Percentiles rank a stretch among this genome's conserved stretches.
phyloP scores from a whole-genome alignment of 495 filamentous ascomycete genomes.

The Penicillium lividum region DNA sequence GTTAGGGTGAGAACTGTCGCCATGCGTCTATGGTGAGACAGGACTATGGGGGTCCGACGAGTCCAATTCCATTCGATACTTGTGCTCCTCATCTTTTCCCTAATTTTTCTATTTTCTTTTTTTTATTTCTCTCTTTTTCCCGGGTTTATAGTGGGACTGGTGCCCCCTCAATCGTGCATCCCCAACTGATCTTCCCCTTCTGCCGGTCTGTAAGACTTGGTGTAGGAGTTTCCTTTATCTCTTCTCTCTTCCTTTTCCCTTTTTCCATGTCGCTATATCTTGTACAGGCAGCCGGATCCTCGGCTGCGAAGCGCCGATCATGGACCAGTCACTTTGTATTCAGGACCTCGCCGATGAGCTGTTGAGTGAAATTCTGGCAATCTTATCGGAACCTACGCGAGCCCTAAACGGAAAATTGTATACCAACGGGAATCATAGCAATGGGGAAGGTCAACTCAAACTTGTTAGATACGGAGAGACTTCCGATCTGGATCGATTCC shows the following conservation, averaged over 20 bases:
- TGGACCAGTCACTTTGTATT: conserved; percentile 43
- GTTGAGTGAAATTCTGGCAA: conserved; percentile 54
- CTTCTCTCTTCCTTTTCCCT: conserved; percentile 15
- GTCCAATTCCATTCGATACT: conserved; percentile 2
- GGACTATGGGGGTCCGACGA: conserved; percentile 13
- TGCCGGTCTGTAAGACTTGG: conserved; percentile 13
- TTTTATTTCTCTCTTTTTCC: conserved; percentile 10
- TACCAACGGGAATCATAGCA: neutral
- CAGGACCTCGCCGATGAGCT: conserved; percentile 61
- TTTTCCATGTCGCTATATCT: conserved; percentile 44
- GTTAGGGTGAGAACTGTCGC: conserved; percentile 27
- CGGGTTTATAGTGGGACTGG: conserved; percentile 13
- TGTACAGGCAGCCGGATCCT: conserved; percentile 36
- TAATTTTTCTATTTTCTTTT: conserved; percentile 3
- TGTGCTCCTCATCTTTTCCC: conserved; percentile 11
- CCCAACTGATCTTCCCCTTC: conserved; percentile 9
- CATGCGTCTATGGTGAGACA: conserved; percentile 31
- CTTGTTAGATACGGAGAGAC: conserved; percentile 30
- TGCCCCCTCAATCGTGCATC: conserved; percentile 10
- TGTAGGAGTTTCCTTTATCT: conserved; percentile 6
- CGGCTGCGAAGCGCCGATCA: conserved; percentile 42
- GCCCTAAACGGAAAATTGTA: neutral
- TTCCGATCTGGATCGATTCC: conserved; percentile 49
- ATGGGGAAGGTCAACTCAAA: conserved; percentile 10
- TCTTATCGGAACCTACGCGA: conserved; percentile 27